phyloP scores from a whole-genome alignment of 805 yeast genomes.

The Zygosaccharomyces gambellarensis region DNA sequence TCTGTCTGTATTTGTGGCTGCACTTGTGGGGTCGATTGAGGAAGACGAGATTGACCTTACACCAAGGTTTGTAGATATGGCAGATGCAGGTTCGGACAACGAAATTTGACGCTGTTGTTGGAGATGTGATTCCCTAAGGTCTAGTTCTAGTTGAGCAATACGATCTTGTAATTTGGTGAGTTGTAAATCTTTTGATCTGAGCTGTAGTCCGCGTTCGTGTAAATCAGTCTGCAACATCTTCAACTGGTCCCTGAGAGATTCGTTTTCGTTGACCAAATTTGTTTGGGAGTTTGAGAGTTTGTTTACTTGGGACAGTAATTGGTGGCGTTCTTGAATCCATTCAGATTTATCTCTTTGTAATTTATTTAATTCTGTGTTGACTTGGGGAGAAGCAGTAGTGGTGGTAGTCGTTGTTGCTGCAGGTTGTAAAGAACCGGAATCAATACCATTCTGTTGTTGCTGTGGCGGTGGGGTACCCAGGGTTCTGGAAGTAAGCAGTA shows the following conservation, averaged over 20 bases:
- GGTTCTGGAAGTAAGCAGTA: slow-evolving; percentile 24
- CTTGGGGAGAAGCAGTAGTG: not conserved
- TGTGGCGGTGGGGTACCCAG: slow-evolving; percentile 13
- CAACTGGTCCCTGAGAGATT: slow-evolving; percentile 34
- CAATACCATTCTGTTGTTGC: no score
- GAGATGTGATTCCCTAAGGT: slow-evolving; percentile 6
- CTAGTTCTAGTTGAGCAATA: slow-evolving; percentile 13
- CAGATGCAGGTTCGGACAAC: slow-evolving; percentile 13
- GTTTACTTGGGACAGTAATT: slow-evolving; percentile 30
- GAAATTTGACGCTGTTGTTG: slow-evolving; percentile 10
- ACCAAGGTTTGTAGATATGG: slow-evolving; percentile 17
- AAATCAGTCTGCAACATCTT: slow-evolving; percentile 16
- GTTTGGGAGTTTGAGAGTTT: slow-evolving; percentile 25
- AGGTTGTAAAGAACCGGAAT: not conserved
- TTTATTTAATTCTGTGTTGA: slow-evolving; percentile 34
- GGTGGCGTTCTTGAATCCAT: slow-evolving; percentile 33
- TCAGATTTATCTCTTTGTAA: slow-evolving; percentile 50
- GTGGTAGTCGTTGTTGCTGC: slow-evolving; percentile 11
- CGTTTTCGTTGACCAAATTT: slow-evolving; percentile 49
- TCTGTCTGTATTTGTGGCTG: not conserved
- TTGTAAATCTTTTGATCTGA: slow-evolving; percentile 23
- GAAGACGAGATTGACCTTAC: slow-evolving; percentile 19
- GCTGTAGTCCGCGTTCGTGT: slow-evolving; percentile 20
- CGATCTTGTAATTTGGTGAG: slow-evolving; percentile 23
- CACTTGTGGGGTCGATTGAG: slow-evolving; percentile 15